Percentiles rank a stretch among this genome's conserved stretches.
phyloP scores from a whole-genome alignment of 176 grass and related monocot genomes.

The Lolium perenne region DNA sequence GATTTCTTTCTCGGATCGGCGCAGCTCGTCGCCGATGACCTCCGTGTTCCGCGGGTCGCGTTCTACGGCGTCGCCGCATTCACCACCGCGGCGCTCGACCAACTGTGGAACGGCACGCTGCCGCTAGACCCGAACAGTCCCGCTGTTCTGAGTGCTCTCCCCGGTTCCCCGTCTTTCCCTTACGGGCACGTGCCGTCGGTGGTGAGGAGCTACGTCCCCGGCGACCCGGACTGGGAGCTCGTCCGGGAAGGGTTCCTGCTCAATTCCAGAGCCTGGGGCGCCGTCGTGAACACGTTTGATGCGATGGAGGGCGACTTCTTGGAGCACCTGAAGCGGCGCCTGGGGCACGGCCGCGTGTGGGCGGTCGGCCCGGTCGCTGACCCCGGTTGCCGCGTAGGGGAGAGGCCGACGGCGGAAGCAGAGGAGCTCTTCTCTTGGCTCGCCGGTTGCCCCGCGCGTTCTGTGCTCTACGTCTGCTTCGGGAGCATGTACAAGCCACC shows the following conservation, averaged over 20 bases:
- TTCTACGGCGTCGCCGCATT: slow-evolving; percentile 48
- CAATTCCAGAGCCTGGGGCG: slow-evolving; percentile 50
- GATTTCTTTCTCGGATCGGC: too few relatives aligned
- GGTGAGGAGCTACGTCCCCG: slow-evolving; percentile 41
- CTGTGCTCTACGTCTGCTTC: slow-evolving; percentile 65
- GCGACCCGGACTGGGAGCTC: slow-evolving; percentile 64
- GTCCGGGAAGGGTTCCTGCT: slow-evolving; percentile 47
- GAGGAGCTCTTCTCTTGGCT: slow-evolving; percentile 48
- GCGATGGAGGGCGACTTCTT: slow-evolving; percentile 51
- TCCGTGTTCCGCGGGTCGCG: too few relatives aligned
- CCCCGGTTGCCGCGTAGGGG: background rate
- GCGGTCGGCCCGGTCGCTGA: slow-evolving; percentile 44
- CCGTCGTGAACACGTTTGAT: slow-evolving; percentile 49
- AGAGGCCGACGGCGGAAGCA: slow-evolving; percentile 26
- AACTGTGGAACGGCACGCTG: slow-evolving; percentile 22
- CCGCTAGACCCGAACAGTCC: background rate
- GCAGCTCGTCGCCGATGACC: too few relatives aligned
- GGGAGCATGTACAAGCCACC: slow-evolving; percentile 52
- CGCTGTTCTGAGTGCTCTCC: slow-evolving; percentile 37
- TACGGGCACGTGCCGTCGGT: slow-evolving; percentile 43
- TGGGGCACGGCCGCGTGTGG: slow-evolving; percentile 51
- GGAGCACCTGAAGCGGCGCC: slow-evolving; percentile 30
- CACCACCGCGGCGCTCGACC: slow-evolving; percentile 28
- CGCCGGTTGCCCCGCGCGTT: slow-evolving; percentile 36
- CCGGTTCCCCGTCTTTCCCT: slow-evolving; percentile 43